Evolutionary conservation across 768 basidiomycete species (phyloP), one percentile per base, ranked within the genome.

Genomic region (Naganishia kalamii): DNA sequence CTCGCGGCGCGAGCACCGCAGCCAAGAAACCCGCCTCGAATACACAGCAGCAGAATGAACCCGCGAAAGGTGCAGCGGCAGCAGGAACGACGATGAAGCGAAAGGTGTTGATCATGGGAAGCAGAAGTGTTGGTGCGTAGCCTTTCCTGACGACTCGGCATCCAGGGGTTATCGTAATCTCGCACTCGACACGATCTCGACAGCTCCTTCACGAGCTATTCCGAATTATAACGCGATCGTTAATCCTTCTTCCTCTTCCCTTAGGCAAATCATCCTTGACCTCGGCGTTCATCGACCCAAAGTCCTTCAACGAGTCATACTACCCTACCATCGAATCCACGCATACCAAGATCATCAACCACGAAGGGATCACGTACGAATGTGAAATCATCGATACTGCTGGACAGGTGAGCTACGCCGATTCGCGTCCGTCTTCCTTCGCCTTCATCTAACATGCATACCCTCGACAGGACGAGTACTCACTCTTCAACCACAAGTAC

Each of bases 341-440:
- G 13, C 88, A 87, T 77, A 83, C 86, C 59, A 96, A 94, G 83
- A 86, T 83, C 66, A 86, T 98, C 73, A 84, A 83, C 65, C 88
- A 89, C 81, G 90, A 89, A 63, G 93, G 92, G 54, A 83, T 87
- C 33, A 90, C 93, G 73, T 98, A 92, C 74, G 88, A 92, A 67
- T 93, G 92, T 80, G 92, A 94, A 80, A 93, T 98, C 80, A 90
- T 97, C 72, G 94, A 98, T 78, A 94, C 92, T 69, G 94, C 94
- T 57, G 94, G 94, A 30, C 94, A 97, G 85, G 92, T 90, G 63
- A 69, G 85, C 76, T 46, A 37, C 46, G 23, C 48, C 21, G 4
- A 25, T 17, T 41, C 35, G 17, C 5, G 33, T 35, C 64, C 63
- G 62, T 33, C 64, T 49, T 5, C 30, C 64, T 25, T 0, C 29